Evolutionary conservation across 176 grass and related monocot species (phyloP).

Genomic region (Neostapfia colusana): DNA sequence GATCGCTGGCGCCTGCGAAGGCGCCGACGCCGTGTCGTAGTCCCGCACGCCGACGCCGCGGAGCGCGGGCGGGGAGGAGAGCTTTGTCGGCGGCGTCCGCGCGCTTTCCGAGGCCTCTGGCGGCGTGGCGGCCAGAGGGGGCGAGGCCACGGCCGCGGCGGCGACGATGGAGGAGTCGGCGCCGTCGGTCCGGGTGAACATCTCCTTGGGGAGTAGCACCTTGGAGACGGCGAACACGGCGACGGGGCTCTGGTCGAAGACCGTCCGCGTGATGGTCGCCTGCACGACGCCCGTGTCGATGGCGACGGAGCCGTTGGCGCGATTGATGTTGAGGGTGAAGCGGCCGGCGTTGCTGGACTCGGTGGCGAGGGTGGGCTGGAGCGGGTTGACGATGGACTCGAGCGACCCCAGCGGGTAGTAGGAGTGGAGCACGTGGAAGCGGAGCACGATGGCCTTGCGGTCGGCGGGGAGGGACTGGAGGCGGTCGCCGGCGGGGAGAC

Average conservation of each 20-base stretch:
- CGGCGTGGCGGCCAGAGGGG: neutral
- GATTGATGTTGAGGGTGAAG: conserved; percentile 91
- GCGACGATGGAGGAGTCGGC: neutral
- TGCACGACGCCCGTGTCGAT: conserved; percentile 87
- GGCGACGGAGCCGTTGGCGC: conserved; percentile 67
- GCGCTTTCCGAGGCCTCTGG: conserved; percentile 29
- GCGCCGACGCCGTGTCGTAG: conserved; percentile 23
- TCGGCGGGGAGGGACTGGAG: conserved; percentile 71
- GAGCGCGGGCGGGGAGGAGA: conserved; percentile 54
- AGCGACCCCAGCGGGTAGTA: conserved; percentile 90
- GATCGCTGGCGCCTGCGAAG: neutral
- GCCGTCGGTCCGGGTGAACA: conserved; percentile 45
- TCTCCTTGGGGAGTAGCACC: conserved; percentile 86
- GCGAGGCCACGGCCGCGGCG: neutral
- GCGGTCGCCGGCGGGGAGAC: conserved; percentile 44
- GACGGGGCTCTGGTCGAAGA: conserved; percentile 91
- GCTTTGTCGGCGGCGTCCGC: conserved; percentile 51
- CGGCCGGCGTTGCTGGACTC: conserved; percentile 68
- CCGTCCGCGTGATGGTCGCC: conserved; percentile 77
- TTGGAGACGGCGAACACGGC: conserved; percentile 85
- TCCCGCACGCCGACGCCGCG: conserved; percentile 13
- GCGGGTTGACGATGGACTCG: conserved; percentile 94
- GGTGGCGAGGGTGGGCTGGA: conserved; percentile 81
- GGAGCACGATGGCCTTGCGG: conserved; percentile 74
- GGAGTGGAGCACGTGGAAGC: conserved; percentile 89